A percentile compares a stretch with the other conserved stretches of the same genome.
Conservation (phyloP, 495 filamentous ascomycete species). For the Lentithecium fluviatile region DNA sequence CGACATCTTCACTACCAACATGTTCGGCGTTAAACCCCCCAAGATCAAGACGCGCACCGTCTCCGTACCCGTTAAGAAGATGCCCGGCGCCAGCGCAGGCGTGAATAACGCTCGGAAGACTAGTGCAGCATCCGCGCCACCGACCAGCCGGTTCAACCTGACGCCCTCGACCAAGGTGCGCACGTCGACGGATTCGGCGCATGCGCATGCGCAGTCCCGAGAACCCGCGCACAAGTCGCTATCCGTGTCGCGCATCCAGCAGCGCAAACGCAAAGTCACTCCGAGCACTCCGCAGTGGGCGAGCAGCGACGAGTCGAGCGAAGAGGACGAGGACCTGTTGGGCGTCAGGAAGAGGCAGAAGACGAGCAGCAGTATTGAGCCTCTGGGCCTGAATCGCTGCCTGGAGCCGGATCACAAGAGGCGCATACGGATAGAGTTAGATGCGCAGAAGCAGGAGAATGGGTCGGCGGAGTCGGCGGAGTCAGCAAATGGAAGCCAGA, state of each 20-base stretch:
- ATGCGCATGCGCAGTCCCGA: slow-evolving; percentile 16
- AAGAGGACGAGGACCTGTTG: slow-evolving; percentile 6
- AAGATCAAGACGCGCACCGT: slow-evolving; percentile 28
- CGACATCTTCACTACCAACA: background rate
- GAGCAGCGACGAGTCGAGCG: slow-evolving; percentile 20
- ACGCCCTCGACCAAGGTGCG: slow-evolving; percentile 23
- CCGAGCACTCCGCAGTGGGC: slow-evolving; percentile 30
- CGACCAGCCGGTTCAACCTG: slow-evolving; percentile 18
- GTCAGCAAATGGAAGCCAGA: background rate
- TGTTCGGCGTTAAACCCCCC: slow-evolving; percentile 7
- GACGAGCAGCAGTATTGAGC: slow-evolving; percentile 34
- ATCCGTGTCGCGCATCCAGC: slow-evolving; percentile 13
- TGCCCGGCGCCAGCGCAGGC: background rate
- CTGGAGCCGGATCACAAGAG: slow-evolving; percentile 30
- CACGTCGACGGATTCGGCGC: background rate
- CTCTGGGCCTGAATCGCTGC: slow-evolving; percentile 10
- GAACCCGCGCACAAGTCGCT: slow-evolving; percentile 12
- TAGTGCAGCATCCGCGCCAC: background rate
- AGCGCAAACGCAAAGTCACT: slow-evolving; percentile 33
- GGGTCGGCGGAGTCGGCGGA: background rate
- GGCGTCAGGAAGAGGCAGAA: slow-evolving; percentile 33
- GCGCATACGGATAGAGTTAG: slow-evolving; percentile 19
- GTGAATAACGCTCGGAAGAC: slow-evolving; percentile 2
- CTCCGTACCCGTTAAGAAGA: slow-evolving; percentile 19
- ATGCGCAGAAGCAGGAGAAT: background rate